phyloP scores from a whole-genome alignment of 495 filamentous ascomycete species.

The Bathelium albidoporum region DNA sequence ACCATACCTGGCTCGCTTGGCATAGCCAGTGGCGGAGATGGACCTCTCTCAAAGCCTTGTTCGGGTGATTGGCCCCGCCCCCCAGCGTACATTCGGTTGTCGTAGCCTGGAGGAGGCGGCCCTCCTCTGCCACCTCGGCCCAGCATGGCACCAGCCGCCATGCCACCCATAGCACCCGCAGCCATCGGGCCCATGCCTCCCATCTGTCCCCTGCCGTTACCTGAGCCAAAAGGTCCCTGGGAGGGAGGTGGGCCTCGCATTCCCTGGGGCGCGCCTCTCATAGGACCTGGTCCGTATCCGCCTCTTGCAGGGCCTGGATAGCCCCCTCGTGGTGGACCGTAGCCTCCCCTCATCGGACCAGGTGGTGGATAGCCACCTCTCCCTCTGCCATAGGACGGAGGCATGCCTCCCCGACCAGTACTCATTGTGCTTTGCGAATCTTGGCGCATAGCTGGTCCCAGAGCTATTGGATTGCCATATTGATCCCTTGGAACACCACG shows the following conservation, averaged over 20 bases:
- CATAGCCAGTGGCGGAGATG: neutral
- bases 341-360: conserved; percentile 37
- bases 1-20: conserved; percentile 21
- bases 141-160: conserved; percentile 28
- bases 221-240: neutral
- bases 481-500: conserved; percentile 43
- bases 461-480: conserved; percentile 54
- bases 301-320: conserved; percentile 20
- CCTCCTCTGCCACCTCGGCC: conserved; percentile 44
- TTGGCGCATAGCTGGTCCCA: conserved; percentile 45
- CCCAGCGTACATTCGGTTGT: conserved; percentile 7
- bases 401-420: conserved; percentile 24
- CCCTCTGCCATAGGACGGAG: conserved; percentile 36
- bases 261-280: conserved; percentile 15
- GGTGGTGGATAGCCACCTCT: conserved; percentile 29
- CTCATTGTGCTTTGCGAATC: conserved; percentile 31
- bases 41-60: neutral
- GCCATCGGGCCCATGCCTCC: conserved; percentile 28
- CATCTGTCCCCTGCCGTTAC: conserved; percentile 24
- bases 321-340: conserved; percentile 24
- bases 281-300: conserved; percentile 18
- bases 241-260: conserved; percentile 24
- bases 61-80: neutral
- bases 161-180: conserved; percentile 21
- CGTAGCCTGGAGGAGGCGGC: conserved; percentile 40